Base-by-base conservation (phyloP, 768 basidiomycete species). In the Gymnopilus dilepis region DNA sequence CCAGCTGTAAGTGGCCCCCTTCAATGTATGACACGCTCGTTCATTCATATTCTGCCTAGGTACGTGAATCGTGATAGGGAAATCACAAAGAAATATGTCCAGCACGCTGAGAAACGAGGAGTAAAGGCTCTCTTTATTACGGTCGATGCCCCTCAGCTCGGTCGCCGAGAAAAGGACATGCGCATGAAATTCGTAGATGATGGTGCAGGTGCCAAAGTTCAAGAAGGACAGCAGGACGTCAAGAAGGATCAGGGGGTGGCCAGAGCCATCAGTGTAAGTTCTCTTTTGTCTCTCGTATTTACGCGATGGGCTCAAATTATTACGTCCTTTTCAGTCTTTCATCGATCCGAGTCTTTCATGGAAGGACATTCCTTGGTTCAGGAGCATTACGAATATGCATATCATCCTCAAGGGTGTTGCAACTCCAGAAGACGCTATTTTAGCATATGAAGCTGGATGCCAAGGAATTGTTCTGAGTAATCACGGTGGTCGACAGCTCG, bases 131-230 rank as follows among this genome's bases (percentile, higher is more conserved):
- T 99, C 12, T 98, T 99, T 75, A 97, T 99, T 72, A 98, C 97
- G 0, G 97, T 99, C 26, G 97, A 99, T 76, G 97, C 97, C 0
- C 97, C 97, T 6, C 95, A 97, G 67, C 87, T 99, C 9, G 97
- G 97, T 43, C 86, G 95, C 12, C 84, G 96, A 61, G 95, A 97
- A 73, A 95, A 96, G 87, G 97, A 99, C 70, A 98, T 99, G 95
- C 83, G 97, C 24, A 91, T 91, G 87, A 97, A 95, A 72, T 98
- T 98, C 62, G 94, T 91, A 2, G 90, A 89, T 33, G 87, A 87
- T 66, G 84, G 84, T 21, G 81, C 83, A 11, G 85, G 84, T 61
- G 83, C 85, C 8, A 79, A 75, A 24, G 83, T 68, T 11, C 67
- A 82, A 64, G 71, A 78, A 28, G 88, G 86, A 2, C 77, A 81